A percentile compares a stretch with the other conserved stretches of the same genome.
Evolutionary conservation across 495 filamentous ascomycete species (phyloP).

Genomic region (Penicillium waksmanii): DNA sequence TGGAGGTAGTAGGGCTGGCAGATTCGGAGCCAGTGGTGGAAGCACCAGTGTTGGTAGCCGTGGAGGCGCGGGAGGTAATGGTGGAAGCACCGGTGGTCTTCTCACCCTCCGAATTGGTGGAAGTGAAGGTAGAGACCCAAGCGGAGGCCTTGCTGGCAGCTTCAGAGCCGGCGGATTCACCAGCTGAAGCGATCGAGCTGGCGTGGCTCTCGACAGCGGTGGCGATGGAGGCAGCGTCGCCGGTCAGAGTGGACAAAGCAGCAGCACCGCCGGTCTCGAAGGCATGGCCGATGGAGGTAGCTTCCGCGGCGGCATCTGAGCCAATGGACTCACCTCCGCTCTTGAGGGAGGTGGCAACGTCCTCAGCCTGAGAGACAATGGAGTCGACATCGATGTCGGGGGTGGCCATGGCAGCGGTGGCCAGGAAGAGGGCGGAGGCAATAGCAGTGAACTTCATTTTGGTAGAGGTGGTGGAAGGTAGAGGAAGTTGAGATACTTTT

Average conservation of each 20-base stretch:
- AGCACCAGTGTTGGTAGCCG: slow-evolving; percentile 14
- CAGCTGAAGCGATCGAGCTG: slow-evolving; percentile 23
- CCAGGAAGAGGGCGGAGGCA: slow-evolving; percentile 31
- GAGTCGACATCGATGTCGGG: slow-evolving; percentile 21
- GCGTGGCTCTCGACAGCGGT: slow-evolving; percentile 13
- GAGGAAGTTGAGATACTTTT: neutral
- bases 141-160: slow-evolving; percentile 20
- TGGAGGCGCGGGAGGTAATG: slow-evolving; percentile 20
- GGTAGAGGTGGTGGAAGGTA: slow-evolving; percentile 2
- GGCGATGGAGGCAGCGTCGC: slow-evolving; percentile 20
- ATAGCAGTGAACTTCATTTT: slow-evolving; percentile 37
- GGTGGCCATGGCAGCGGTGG: slow-evolving; percentile 25
- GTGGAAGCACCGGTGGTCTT: slow-evolving; percentile 24
- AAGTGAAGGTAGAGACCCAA: slow-evolving; percentile 20
- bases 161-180: slow-evolving; percentile 22
- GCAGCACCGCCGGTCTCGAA: slow-evolving; percentile 18
- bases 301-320: slow-evolving; percentile 11
- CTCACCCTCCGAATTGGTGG: slow-evolving; percentile 24
- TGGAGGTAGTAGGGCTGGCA: slow-evolving; percentile 13
- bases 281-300: slow-evolving; percentile 17
- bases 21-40: slow-evolving; percentile 15
- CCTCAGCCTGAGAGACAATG: slow-evolving; percentile 22
- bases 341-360: slow-evolving; percentile 5
- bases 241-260: slow-evolving; percentile 6
- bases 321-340: slow-evolving; percentile 15